Evolutionary conservation across 306 rosid genomes (phyloP).

Genomic region (Gleditsia sinensis): DNA sequence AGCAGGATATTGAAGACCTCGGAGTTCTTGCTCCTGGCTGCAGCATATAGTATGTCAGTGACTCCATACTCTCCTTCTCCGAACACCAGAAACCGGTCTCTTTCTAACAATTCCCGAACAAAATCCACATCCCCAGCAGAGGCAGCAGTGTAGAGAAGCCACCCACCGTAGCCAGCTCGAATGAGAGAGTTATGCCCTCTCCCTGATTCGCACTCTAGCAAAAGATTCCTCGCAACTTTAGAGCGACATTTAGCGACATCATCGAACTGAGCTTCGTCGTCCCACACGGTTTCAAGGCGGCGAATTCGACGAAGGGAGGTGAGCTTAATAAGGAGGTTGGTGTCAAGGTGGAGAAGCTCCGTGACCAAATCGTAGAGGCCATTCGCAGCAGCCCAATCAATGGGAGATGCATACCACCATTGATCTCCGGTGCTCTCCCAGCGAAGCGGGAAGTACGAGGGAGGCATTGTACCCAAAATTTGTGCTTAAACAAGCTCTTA

Average conservation of each 20-base stretch:
- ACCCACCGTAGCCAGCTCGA: conserved; percentile 93
- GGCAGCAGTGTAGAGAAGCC: conserved; percentile 97
- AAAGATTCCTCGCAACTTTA: conserved; percentile 65
- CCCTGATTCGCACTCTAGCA: conserved; percentile 53
- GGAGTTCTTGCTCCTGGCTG: conserved; percentile 69
- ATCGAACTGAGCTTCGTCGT: conserved; percentile 60
- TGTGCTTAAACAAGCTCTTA: background rate
- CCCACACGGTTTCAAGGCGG: conserved; percentile 97
- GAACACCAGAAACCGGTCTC: conserved; percentile 67
- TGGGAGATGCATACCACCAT: conserved; percentile 97
- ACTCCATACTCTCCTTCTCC: conserved; percentile 95
- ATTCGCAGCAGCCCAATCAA: conserved; percentile 91
- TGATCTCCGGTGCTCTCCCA: conserved; percentile 96
- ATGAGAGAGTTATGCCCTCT: conserved; percentile 62
- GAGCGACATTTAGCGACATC: conserved; percentile 75
- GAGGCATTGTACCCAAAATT: conserved; percentile 45
- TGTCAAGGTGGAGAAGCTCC: conserved; percentile 86
- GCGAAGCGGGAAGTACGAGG: conserved; percentile 69
- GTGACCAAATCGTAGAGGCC: conserved; percentile 80
- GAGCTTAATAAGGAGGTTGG: conserved; percentile 84
- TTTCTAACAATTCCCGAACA: conserved; percentile 55
- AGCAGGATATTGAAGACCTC: conserved; percentile 66
- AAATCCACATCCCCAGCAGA: conserved; percentile 81
- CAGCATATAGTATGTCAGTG: conserved; percentile 81
- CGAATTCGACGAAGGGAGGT: conserved; percentile 87